Conservation (phyloP, 2,329 filamentous ascomycete species). For the Elsinoe ampelina region DNA sequence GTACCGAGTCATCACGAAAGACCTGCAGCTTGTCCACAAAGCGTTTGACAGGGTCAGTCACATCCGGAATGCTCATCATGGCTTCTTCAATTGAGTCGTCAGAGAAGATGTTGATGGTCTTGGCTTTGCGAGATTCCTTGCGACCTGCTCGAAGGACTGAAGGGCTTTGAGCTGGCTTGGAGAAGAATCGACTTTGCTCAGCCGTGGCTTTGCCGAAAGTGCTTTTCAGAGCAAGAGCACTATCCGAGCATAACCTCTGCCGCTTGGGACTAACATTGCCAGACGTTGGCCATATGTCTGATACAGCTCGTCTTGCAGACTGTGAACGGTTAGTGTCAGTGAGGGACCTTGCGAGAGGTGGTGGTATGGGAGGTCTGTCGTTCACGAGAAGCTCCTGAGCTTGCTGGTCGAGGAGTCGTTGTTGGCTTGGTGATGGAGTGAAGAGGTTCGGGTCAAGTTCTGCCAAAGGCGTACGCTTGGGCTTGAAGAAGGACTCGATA, state of each 20-base stretch:
- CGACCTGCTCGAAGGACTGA: conserved; percentile 17
- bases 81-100: conserved; percentile 40
- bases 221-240: conserved; percentile 23
- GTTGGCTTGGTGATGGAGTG: conserved; percentile 57
- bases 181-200: conserved; percentile 39
- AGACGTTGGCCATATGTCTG: conserved; percentile 33
- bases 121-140: conserved; percentile 17
- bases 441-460: conserved; percentile 61
- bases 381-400: conserved; percentile 20
- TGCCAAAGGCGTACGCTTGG: conserved; percentile 53
- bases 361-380: conserved; percentile 19
- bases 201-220: conserved; percentile 17
- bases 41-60: conserved; percentile 13
- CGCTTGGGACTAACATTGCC: conserved; percentile 34
- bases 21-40: conserved; percentile 16
- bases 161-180: conserved; percentile 33
- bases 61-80: conserved; percentile 29
- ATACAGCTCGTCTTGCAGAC: conserved; percentile 22
- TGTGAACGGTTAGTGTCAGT: conserved; percentile 16
- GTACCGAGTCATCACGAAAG: conserved; percentile 14
- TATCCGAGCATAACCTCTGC: conserved; percentile 38
- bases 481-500: conserved; percentile 57
- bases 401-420: conserved; percentile 47
- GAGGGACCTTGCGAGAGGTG: conserved; percentile 18
- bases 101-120: conserved; percentile 39